Base-by-base conservation (phyloP, 345 rosid species). In the Gossypium mustelinum region DNA sequence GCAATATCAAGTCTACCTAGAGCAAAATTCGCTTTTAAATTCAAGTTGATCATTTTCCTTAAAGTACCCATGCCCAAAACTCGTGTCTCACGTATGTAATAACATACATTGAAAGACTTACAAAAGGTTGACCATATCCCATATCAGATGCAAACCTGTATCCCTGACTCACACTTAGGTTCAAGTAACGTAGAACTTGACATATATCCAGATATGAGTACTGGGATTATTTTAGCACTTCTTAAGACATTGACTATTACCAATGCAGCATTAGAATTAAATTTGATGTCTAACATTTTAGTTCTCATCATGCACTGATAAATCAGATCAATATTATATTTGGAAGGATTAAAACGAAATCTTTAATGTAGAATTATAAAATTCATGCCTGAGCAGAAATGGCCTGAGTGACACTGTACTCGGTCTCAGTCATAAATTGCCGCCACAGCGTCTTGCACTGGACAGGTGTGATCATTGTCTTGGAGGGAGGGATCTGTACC, bases 371-470 rank as follows among this genome's bases (percentile, higher is more conserved):
- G 27, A 70, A 59, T n/a, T 43, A 55, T 22, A 43, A 57, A 60
- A 74, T 18, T 73, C 83, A 78, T 83, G 81, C 99, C 98, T 96
- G 99, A 56, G 99, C 97, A 82, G 99, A 90, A 81, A 96, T 87
- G 79, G 99, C 99, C 81, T 93, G 99, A 72, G 98, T 86, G 64
- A 96, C 98, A 18, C 81, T 87, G 80, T 90, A 92, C 84, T 93
- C 97, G 54, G 99, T 96, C 84, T 96, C 98, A 16, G 89, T 68
- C 86, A 87, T 90, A 85, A 96, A 96, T 76, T 96, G 99, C 84
- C 98, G 92, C 99, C 99, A 96, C 86, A 96, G 79, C 39, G 92
- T 79, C 81, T 93, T 96, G 87, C 99, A 96, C 83, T 92, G 97
- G 63, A 96, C 95, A 55, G 98, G 99, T 29, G 98, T 92, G 81